Conservation (phyloP, 2,329 filamentous ascomycete genomes). For the Ceratocystis alfenasii region DNA sequence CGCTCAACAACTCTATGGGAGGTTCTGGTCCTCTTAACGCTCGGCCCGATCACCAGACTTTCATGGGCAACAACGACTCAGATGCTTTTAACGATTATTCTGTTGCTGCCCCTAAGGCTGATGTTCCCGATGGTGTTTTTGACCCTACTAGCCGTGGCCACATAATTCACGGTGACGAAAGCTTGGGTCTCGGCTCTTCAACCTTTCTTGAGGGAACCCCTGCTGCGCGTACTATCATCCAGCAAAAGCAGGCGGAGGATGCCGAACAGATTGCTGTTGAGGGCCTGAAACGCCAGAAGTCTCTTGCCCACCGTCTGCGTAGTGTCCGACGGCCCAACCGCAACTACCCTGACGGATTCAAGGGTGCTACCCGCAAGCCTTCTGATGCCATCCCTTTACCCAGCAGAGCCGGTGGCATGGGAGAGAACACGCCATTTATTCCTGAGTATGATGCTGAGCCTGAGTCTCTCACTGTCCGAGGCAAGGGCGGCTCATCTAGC, state of each 20-base stretch:
- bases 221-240: slow-evolving; percentile 66
- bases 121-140: slow-evolving; percentile 37
- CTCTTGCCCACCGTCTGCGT: slow-evolving; percentile 79
- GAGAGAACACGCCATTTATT: slow-evolving; percentile 17
- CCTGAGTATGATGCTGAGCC: slow-evolving; percentile 52
- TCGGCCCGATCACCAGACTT: slow-evolving; percentile 71
- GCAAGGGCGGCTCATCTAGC: slow-evolving; percentile 26
- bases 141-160: slow-evolving; percentile 57
- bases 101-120: slow-evolving; percentile 28
- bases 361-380: slow-evolving; percentile 31
- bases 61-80: slow-evolving; percentile 67
- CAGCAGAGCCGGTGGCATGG: slow-evolving; percentile 20
- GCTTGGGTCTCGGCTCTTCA: slow-evolving; percentile 75
- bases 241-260: slow-evolving; percentile 60
- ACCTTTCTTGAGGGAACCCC: slow-evolving; percentile 93
- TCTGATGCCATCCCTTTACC: slow-evolving; percentile 30
- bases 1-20: slow-evolving; percentile 81
- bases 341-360: slow-evolving; percentile 31
- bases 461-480: slow-evolving; percentile 39
- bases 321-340: slow-evolving; percentile 53
- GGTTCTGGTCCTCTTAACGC: slow-evolving; percentile 74
- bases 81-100: slow-evolving; percentile 79
- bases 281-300: slow-evolving; percentile 81
- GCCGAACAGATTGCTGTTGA: slow-evolving; percentile 42
- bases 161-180: slow-evolving; percentile 72